Conservation (phyloP, 257 asterid species). For the Plantago elongata region DNA sequence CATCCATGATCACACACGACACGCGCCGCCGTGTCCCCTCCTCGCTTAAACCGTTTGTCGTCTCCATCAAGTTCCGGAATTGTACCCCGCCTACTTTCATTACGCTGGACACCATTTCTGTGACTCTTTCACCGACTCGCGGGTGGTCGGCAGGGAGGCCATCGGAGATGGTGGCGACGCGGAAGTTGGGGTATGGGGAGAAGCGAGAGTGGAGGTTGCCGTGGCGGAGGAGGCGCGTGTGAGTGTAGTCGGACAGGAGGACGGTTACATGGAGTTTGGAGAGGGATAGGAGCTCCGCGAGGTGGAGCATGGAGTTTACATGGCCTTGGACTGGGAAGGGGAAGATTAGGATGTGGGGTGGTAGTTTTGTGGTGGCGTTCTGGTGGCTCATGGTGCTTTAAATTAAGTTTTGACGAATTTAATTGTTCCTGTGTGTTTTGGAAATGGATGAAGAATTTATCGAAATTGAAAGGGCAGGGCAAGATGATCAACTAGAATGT, state of each 20-base stretch:
- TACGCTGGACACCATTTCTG: slow-evolving; percentile 28
- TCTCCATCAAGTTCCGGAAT: slow-evolving; percentile 34
- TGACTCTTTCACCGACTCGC: slow-evolving; percentile 22
- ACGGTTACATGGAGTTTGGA: slow-evolving; percentile 43
- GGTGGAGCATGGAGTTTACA: slow-evolving; percentile 52
- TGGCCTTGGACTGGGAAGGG: slow-evolving; percentile 60
- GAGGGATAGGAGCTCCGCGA: slow-evolving; percentile 51
- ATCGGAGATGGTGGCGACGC: slow-evolving; percentile 38
- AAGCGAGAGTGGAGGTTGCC: slow-evolving; percentile 33
- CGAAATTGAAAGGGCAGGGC: no score
- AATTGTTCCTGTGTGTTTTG: no score
- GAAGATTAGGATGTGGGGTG: slow-evolving; percentile 49
- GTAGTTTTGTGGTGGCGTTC: background rate
- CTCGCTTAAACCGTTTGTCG: slow-evolving; percentile 16
- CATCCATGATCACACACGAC: slow-evolving; percentile 43
- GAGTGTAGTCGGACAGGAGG: slow-evolving; percentile 39
- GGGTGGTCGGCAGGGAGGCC: slow-evolving; percentile 50
- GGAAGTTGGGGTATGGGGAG: slow-evolving; percentile 33
- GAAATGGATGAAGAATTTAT: no score
- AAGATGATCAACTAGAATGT: no score
- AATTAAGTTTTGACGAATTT: no score
- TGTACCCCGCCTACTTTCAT: slow-evolving; percentile 24
- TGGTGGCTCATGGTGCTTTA: background rate
- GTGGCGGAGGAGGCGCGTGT: slow-evolving; percentile 36
- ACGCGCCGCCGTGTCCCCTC: slow-evolving; percentile 30